Percentiles rank a stretch among this genome's conserved stretches.
These are phyloP conservation scores for Lactarius quietus DNA, from an alignment of 768 basidiomycete species.

Conservation along the genomic window DNA sequence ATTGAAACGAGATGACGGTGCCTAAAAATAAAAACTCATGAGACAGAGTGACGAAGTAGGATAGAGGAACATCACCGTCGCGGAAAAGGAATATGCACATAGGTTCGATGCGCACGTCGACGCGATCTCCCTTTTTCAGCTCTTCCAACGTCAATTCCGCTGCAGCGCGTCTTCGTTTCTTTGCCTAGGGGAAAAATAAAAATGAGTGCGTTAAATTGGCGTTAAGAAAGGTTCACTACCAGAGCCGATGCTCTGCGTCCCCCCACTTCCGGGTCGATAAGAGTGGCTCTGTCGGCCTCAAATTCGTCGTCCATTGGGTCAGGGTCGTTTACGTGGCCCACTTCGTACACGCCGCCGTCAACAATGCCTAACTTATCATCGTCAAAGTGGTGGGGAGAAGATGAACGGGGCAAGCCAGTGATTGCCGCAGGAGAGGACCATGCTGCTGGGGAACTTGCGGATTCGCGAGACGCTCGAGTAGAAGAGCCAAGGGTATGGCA, in stretches of 20 bases:
- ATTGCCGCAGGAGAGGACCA: conserved; percentile 23
- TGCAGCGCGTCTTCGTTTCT: conserved; percentile 32
- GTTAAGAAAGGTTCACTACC: neutral
- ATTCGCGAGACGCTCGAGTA: neutral
- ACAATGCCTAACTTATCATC: conserved; percentile 21
- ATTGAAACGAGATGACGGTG: conserved; percentile 59
- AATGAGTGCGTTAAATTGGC: neutral
- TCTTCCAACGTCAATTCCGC: conserved; percentile 33
- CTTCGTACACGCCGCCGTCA: conserved; percentile 29
- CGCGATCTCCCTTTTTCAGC: conserved; percentile 52
- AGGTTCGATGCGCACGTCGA: conserved; percentile 56
- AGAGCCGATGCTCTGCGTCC: conserved; percentile 19
- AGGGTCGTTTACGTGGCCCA: conserved; percentile 30
- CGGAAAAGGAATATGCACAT: conserved; percentile 66
- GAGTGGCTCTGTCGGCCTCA: conserved; percentile 8
- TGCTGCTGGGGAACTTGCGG: neutral
- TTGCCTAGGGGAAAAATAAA: conserved; percentile 32
- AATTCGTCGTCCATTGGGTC: conserved; percentile 6
- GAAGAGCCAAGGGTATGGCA: conserved; percentile 50
- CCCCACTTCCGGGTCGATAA: conserved; percentile 29
- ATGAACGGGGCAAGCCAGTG: conserved; percentile 35
- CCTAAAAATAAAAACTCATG: conserved; percentile 37
- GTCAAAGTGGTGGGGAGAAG: conserved; percentile 33
- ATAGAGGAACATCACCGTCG: conserved; percentile 45
- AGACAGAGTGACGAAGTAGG: neutral